phyloP scores from a whole-genome alignment of 345 rosid species.

The Clausena lansium region DNA sequence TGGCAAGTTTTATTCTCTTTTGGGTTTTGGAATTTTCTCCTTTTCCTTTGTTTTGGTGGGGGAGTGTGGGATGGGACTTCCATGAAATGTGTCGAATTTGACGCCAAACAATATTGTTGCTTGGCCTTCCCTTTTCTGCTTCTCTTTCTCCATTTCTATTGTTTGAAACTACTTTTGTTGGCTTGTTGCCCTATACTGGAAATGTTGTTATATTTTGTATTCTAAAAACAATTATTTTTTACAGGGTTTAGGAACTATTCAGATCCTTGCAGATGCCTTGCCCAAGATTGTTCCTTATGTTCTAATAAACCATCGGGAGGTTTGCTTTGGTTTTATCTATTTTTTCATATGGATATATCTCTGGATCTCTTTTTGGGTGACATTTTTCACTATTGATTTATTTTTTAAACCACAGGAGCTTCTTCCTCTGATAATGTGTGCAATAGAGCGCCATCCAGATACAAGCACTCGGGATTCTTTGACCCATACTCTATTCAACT shows the following conservation, averaged over 20 bases:
- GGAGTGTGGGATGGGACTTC: background rate
- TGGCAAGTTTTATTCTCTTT: conserved; percentile 49
- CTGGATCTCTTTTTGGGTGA: background rate
- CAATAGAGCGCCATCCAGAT: conserved; percentile 95
- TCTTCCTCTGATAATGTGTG: conserved; percentile 98
- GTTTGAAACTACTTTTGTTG: background rate
- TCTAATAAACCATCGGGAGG: conserved; percentile 97
- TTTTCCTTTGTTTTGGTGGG: background rate
- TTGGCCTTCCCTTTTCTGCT: background rate
- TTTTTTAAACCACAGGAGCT: conserved; percentile 58
- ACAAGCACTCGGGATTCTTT: conserved; percentile 76
- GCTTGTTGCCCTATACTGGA: conserved; percentile 6
- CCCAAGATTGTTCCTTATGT: conserved; percentile 98
- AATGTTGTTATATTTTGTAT: conserved; percentile 19
- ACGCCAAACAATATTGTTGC: background rate
- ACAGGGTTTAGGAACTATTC: conserved; percentile 90
- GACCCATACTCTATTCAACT: conserved; percentile 89
- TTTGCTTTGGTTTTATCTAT: conserved; percentile 25
- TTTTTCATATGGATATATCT: background rate
- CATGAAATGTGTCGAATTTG: conserved; percentile 5
- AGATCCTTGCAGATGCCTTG: conserved; percentile 94
- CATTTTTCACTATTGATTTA: conserved; percentile 15
- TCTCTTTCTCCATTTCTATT: conserved; percentile 4
- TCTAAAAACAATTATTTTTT: conserved; percentile 21
- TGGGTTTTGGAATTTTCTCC: background rate